Evolutionary conservation across 2,329 filamentous ascomycete genomes (phyloP).

Genomic region (Talaromyces funiculosus): DNA sequence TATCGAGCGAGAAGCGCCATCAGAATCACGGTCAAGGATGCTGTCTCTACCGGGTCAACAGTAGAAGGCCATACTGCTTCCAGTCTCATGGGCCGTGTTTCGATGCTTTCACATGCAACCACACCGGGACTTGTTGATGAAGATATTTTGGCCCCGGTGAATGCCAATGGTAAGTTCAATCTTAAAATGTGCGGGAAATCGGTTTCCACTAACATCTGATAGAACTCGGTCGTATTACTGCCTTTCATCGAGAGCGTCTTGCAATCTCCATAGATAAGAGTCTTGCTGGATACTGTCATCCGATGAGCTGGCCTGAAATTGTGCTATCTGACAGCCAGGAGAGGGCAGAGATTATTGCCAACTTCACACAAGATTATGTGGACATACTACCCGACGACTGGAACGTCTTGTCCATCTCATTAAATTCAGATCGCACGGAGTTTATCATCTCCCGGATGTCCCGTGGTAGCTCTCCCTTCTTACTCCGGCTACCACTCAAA

Average conservation of each 20-base stretch:
- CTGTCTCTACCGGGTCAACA: conserved; percentile 33
- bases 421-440: conserved; percentile 77
- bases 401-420: conserved; percentile 77
- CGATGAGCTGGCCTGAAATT: conserved; percentile 45
- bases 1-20: conserved; percentile 32
- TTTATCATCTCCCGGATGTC: conserved; percentile 84
- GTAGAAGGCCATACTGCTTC: conserved; percentile 36
- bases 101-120: conserved; percentile 41
- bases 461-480: conserved; percentile 69
- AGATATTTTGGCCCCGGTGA: conserved; percentile 30
- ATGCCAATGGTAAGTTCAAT: conserved; percentile 34
- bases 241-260: conserved; percentile 36
- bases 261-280: conserved; percentile 44
- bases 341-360: conserved; percentile 44
- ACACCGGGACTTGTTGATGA: conserved; percentile 23
- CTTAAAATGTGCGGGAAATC: not conserved
- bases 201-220: not conserved
- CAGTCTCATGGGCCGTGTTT: conserved; percentile 35
- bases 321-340: conserved; percentile 17
- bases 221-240: conserved; percentile 39
- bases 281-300: conserved; percentile 38
- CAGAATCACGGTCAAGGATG: conserved; percentile 28
- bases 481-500: conserved; percentile 78
- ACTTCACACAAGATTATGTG: conserved; percentile 74
- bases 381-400: conserved; percentile 78